Evolutionary conservation across 371 early-diverging fungal genomes (phyloP).

Genomic region (Mucor circinelloides): DNA sequence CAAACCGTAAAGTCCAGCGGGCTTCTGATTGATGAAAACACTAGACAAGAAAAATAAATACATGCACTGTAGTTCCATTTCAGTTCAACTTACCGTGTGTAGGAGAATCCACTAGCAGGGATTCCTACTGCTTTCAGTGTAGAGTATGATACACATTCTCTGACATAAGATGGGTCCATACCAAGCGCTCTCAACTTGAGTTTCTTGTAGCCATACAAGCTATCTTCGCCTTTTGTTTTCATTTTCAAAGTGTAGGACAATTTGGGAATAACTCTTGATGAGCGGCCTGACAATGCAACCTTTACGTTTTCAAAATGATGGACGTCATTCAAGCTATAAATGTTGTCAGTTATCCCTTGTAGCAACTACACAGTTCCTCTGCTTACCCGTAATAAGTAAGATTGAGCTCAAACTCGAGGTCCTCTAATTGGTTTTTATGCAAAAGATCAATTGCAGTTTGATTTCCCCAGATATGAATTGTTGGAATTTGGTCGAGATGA

Average conservation of each 20-base stretch:
- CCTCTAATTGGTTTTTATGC: constrained; percentile 3
- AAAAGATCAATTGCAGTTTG: constrained; percentile 10
- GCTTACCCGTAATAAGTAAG: background rate
- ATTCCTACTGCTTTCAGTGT: constrained; percentile 46
- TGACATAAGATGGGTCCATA: constrained; percentile 45
- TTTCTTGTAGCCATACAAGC: constrained; percentile 43
- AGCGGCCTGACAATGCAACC: constrained; percentile 26
- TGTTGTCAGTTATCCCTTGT: background rate
- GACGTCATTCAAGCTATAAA: constrained; percentile 10
- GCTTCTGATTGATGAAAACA: constrained; percentile 32
- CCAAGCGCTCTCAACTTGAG: constrained; percentile 52
- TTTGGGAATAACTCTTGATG: constrained; percentile 28
- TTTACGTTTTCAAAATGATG: constrained; percentile 20
- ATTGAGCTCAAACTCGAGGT: constrained; percentile 2
- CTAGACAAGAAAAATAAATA: constrained; percentile 6
- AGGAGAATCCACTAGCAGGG: constrained; percentile 45
- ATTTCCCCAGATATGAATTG: constrained; percentile 16
- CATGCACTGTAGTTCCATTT: too few relatives aligned
- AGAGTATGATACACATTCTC: constrained; percentile 46
- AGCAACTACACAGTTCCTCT: too few relatives aligned
- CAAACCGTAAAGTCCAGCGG: constrained; percentile 35
- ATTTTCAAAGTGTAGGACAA: constrained; percentile 25
- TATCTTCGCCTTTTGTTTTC: constrained; percentile 1
- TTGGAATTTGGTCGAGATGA: constrained; percentile 9
- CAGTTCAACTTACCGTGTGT: constrained; percentile 29